phyloP scores from a whole-genome alignment of 2,329 filamentous ascomycete species.

The Rasamsonia emersonii region DNA sequence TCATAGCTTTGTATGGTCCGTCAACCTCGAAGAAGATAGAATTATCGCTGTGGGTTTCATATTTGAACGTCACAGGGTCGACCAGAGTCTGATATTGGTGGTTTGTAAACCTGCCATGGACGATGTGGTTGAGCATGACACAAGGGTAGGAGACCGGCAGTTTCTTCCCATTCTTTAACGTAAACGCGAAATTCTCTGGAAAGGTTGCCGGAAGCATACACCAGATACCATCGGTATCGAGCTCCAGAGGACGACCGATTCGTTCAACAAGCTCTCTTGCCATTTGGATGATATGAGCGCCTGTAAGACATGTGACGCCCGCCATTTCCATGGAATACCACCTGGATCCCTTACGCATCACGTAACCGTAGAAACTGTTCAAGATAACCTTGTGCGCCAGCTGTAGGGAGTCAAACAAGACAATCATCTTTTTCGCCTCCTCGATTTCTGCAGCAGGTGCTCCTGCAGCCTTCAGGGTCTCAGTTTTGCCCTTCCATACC shows the following conservation, averaged over 20 bases:
- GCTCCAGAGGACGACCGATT: conserved; percentile 81
- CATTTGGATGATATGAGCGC: conserved; percentile 93
- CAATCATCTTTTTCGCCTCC: conserved; percentile 96
- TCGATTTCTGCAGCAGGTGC: conserved; percentile 71
- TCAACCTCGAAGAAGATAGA: conserved; percentile 99
- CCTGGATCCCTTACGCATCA: conserved; percentile 96
- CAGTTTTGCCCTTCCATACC: conserved; percentile 96
- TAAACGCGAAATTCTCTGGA: conserved; percentile 93
- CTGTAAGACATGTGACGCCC: conserved; percentile 92
- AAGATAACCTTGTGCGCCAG: conserved; percentile 97
- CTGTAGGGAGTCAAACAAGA: conserved; percentile 91
- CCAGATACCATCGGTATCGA: conserved; percentile 99
- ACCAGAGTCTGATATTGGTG: conserved; percentile 90
- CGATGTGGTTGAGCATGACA: conserved; percentile 97
- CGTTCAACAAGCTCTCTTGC: conserved; percentile 88
- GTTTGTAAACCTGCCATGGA: conserved; percentile 91
- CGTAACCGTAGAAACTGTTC: conserved; percentile 98
- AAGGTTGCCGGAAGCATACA: conserved; percentile 96
- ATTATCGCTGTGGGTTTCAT: conserved; percentile 96
- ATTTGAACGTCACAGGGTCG: conserved; percentile 72
- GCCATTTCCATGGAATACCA: conserved; percentile 99
- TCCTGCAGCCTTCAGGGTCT: conserved; percentile 72
- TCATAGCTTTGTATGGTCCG: conserved; percentile 95
- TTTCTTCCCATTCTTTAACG: conserved; percentile 92
- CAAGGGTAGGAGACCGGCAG: conserved; percentile 94